Evolutionary conservation across 2,329 filamentous ascomycete species (phyloP), one percentile per base, ranked within the genome.

Genomic region (Fusarium sp.): DNA sequence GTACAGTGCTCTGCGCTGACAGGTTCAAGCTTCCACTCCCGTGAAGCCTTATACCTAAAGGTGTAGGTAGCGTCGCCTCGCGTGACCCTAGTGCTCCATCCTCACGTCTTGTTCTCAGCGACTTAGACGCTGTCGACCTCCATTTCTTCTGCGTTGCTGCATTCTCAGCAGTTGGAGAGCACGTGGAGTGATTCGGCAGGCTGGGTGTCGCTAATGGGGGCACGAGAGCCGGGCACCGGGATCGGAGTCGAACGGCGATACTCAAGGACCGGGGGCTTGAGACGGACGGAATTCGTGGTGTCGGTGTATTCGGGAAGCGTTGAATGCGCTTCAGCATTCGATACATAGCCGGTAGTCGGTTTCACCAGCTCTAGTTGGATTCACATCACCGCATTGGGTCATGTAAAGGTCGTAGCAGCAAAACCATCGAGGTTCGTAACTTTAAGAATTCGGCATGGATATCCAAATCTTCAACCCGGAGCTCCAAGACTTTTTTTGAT

Each of bases 301-400:
- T 49, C 56, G 67, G 56, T 64, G 72, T 64, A 65, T 64, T 38
- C 53, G 68, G 53, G 61, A 66, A 62, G 71, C 69, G 66, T 68
- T 67, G 64, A 57, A 70, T 63, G 31, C 69, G 70, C 65, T 70
- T 64, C 64, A 75, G 64, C 49, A 72, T 71, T 75, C 71, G 76
- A 79, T 76, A 78, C 80, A 82, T 82, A 65, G 75, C 79, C 75
- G 64, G 74, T 64, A 33, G 59, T 70, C 64, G 55, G 62, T 73
- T 64, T 73, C 58, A 67, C 69, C 61, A 69, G 75, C 67, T 64
- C 69, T 62, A 62, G 62, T 64, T 53, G 60, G 56, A 61, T 62
- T 70, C 33, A 68, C 65, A 67, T 79, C 71, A 76, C 72, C 74
- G 73, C 78, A 79, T 65, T 58, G 71, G 40, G 57, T 55, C 40